phyloP scores from a whole-genome alignment of 129 eudicot species.

The Flaveria ramosissima region DNA sequence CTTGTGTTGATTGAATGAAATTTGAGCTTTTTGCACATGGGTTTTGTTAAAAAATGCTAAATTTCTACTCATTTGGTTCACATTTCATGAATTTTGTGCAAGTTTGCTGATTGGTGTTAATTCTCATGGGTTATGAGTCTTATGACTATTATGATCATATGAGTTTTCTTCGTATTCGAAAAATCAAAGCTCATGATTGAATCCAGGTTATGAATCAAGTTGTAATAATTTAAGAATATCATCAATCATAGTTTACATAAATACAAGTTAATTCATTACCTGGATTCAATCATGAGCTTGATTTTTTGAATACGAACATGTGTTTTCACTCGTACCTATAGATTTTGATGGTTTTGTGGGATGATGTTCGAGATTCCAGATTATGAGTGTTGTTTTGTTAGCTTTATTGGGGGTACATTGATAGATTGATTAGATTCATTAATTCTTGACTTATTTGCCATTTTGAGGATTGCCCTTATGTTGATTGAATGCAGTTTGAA shows the following conservation, averaged over 20 bases:
- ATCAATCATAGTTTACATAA: background rate
- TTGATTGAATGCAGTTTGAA: conserved; percentile 11
- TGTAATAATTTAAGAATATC: conserved; percentile 2
- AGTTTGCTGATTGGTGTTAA: background rate
- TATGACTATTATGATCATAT: background rate
- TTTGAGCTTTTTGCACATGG: conserved; percentile 22
- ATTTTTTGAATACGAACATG: background rate
- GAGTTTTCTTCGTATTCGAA: background rate
- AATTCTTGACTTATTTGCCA: conserved; percentile 3
- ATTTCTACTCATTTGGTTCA: conserved; percentile 9
- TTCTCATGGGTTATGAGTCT: background rate
- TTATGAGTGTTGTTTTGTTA: background rate
- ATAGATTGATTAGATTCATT: background rate
- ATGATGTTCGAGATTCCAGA: background rate
- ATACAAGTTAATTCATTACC: conserved; percentile 11
- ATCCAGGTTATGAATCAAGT: conserved; percentile 3
- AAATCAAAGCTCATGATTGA: background rate
- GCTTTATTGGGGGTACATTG: background rate
- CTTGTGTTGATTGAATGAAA: conserved; percentile 16
- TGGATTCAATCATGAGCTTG: background rate
- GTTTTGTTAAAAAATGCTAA: conserved; percentile 11
- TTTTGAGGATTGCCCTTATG: conserved; percentile 17
- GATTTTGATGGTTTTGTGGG: background rate
- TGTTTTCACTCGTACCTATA: background rate
- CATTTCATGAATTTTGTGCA: conserved; percentile 3